phyloP scores from a whole-genome alignment of 441 rosid species.

The Populus hybrid region DNA sequence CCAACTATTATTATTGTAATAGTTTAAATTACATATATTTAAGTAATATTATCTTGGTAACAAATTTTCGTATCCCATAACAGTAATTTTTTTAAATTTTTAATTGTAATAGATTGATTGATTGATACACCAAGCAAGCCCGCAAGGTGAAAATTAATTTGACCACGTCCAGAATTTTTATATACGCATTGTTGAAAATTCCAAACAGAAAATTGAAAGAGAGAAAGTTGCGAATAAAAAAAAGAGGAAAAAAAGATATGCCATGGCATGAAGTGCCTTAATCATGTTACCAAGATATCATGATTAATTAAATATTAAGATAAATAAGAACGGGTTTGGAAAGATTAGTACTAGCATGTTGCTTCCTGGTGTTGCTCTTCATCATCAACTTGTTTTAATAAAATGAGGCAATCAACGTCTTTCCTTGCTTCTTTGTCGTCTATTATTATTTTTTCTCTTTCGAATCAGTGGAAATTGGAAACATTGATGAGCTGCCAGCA shows the following conservation, averaged over 20 bases:
- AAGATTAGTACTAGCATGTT: conserved; percentile 1
- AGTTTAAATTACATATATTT: too few species aligned
- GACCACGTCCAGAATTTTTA: too few species aligned
- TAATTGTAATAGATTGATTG: too few species aligned
- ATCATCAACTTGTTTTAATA: conserved; percentile 36
- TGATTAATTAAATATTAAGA: conserved; percentile 3
- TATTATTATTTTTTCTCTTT: background rate
- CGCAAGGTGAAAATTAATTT: too few species aligned
- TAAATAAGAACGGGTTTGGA: background rate
- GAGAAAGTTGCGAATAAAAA: too few species aligned
- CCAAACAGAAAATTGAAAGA: too few species aligned
- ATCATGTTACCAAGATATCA: conserved; percentile 12
- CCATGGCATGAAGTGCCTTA: conserved; percentile 10
- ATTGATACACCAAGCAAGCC: too few species aligned
- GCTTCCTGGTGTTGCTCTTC: conserved; percentile 29
- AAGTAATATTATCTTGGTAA: too few species aligned
- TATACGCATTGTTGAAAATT: too few species aligned
- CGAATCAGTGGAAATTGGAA: conserved; percentile 11
- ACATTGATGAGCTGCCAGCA: conserved; percentile 1
- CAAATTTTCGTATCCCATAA: too few species aligned
- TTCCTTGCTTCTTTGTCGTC: conserved; percentile 9
- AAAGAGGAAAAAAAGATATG: background rate
- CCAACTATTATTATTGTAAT: too few species aligned
- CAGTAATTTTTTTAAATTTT: too few species aligned
- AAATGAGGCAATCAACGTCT: conserved; percentile 26